Evolutionary conservation across 192 early-diverging fungal genomes (phyloP), one percentile per base, ranked within the genome.

Genomic region (Linnemannia schmuckeri): DNA sequence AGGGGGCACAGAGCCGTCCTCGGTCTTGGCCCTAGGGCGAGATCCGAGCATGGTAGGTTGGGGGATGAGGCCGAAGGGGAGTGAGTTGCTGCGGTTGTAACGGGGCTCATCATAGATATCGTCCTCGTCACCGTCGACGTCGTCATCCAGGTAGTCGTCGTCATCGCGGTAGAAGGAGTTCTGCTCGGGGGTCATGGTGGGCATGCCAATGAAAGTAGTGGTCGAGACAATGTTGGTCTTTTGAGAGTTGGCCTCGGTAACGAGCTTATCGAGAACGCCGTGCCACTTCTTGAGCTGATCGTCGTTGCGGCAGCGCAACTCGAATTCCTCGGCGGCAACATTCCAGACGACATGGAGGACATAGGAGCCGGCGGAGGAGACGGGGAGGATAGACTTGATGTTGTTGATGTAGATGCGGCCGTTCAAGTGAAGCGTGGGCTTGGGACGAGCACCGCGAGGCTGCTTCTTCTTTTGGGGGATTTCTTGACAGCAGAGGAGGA

Each of bases 231-330:
- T 81, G 76, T 83, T 74, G 30, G 83, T 72, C 70, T 83, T 87
- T 37, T 77, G 81, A 6, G 74, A 91, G 17, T 89, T 91, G 33
- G 91, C 90, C 49, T 91, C 91, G 4, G 91, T 88, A 66, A 97
- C 89, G 42, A 95, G 88, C 76, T 93, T 92, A 57, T 97, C 92
- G 41, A 99, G 86, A 5, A 97, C 94, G 47, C 80, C 77, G 81
- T 95, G 93, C 98, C 98, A 99, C 79, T 95, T 91, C 77, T 93
- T 93, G n/a, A 97, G 93, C 85, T 98, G 97, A 81, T 99, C 98
- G 82, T 94, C 94, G 77, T 97, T 96, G 24, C 97, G 89, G 87
- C 97, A 97, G 68, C 95, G 94, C n/a, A 99, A 88, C 75, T 92
- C 93, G 90, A 99, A 98, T 71, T 94, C 94, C 37, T 95, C 95